A percentile compares a stretch with the other conserved stretches of the same genome.
phyloP scores from a whole-genome alignment of 169 alveolate genomes.

The Cryptosporidium felis region DNA sequence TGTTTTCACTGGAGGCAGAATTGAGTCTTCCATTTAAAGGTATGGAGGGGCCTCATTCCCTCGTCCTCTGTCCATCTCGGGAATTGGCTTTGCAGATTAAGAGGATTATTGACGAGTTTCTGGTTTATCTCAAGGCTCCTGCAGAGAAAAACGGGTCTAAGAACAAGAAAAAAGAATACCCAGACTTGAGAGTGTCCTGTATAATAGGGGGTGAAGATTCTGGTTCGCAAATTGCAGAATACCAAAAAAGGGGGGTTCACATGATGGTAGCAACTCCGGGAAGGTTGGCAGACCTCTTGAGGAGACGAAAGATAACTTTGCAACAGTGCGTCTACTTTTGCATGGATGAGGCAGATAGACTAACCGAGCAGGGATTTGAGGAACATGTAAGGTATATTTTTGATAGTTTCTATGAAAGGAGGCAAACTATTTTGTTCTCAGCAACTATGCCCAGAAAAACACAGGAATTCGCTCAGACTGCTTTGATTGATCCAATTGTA shows the following conservation, averaged over 20 bases:
- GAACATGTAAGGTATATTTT: conserved; percentile 86
- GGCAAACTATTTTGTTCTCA: conserved; percentile 93
- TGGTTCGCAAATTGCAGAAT: background rate
- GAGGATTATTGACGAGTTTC: conserved; percentile 81
- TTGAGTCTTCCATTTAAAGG: conserved; percentile 77
- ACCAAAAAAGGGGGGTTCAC: conserved; percentile 88
- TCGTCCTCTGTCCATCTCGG: conserved; percentile 92
- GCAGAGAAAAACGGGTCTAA: conserved; percentile 9
- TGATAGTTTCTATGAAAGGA: conserved; percentile 87
- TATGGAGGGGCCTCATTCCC: conserved; percentile 92
- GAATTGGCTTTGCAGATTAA: conserved; percentile 93
- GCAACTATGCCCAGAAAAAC: conserved; percentile 97
- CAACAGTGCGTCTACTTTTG: conserved; percentile 89
- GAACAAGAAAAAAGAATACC: conserved; percentile 42
- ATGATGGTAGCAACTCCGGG: conserved; percentile 98
- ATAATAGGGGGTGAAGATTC: conserved; percentile 83
- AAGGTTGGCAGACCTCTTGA: conserved; percentile 92
- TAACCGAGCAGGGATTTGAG: conserved; percentile 94
- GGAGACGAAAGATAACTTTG: conserved; percentile 84
- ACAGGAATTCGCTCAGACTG: conserved; percentile 93
- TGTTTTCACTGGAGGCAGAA: conserved; percentile 88
- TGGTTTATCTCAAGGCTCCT: conserved; percentile 75
- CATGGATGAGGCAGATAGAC: conserved; percentile 98
- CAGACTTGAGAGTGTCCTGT: conserved; percentile 78
- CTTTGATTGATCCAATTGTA: conserved; percentile 90